phyloP scores from a whole-genome alignment of 108 stramenopile genomes.

The Skeletonema menzelii region DNA sequence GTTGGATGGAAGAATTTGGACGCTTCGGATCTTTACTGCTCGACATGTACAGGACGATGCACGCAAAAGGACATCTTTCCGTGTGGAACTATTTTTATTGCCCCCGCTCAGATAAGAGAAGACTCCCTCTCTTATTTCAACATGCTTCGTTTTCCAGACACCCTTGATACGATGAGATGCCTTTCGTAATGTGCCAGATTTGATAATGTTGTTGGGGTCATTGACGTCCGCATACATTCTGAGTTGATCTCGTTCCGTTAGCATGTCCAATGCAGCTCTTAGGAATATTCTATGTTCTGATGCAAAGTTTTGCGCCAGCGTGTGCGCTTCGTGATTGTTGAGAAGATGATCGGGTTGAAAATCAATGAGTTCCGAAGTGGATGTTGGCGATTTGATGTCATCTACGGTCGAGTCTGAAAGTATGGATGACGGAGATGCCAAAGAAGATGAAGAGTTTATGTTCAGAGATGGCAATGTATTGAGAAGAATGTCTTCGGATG shows the following conservation, averaged over 20 bases:
- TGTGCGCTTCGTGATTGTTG: constrained; percentile 9
- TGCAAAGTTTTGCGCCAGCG: constrained; percentile 51
- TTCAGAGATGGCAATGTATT: background rate
- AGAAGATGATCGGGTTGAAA: background rate
- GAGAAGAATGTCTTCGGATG: background rate
- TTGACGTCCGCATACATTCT: constrained; percentile 55
- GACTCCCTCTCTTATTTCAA: constrained; percentile 75
- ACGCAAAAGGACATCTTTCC: constrained; percentile 67
- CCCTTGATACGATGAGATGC: constrained; percentile 72
- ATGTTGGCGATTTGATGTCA: background rate
- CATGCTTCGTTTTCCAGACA: constrained; percentile 82
- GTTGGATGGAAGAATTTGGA: constrained; percentile 45
- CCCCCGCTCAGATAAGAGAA: constrained; percentile 64
- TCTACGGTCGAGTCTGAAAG: background rate
- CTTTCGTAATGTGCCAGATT: constrained; percentile 74
- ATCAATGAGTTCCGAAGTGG: background rate
- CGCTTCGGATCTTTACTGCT: constrained; percentile 62
- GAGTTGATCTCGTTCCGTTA: constrained; percentile 66
- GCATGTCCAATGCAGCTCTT: constrained; percentile 58
- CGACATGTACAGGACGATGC: constrained; percentile 62
- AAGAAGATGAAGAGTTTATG: background rate
- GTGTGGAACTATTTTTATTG: constrained; percentile 30
- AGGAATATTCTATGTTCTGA: constrained; percentile 83
- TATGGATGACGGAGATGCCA: background rate
- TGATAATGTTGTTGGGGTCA: constrained; percentile 59